phyloP scores from a whole-genome alignment of 352 stramenopile species.

The Phytophthora pseudosyringae region DNA sequence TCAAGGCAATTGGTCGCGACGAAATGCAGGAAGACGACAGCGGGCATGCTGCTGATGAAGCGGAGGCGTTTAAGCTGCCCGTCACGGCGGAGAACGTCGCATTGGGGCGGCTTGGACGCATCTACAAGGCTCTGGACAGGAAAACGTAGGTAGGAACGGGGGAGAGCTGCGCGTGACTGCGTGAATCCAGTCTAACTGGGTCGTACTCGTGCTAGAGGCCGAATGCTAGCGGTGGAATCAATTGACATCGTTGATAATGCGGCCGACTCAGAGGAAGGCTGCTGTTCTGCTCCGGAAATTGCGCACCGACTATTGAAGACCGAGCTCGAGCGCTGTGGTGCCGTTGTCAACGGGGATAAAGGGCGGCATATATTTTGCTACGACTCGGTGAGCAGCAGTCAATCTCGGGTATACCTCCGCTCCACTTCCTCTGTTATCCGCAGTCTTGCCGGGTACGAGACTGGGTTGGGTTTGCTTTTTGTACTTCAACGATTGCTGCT shows the following conservation, averaged over 20 bases:
- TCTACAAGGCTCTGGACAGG: constrained; percentile 46
- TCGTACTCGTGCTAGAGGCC: constrained; percentile 23
- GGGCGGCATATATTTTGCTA: constrained; percentile 34
- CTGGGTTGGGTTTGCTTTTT: neutral
- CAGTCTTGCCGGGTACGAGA: constrained; percentile 27
- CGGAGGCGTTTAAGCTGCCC: constrained; percentile 24
- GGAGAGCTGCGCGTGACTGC: neutral
- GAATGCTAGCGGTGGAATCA: constrained; percentile 36
- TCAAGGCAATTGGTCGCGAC: constrained; percentile 10
- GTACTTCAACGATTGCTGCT: neutral
- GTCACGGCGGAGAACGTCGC: constrained; percentile 33
- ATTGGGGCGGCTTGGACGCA: constrained; percentile 39
- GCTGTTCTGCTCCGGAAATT: neutral
- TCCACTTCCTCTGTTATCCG: constrained; percentile 24
- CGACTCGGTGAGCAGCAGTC: constrained; percentile 23
- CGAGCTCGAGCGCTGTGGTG: constrained; percentile 20
- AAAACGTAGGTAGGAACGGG: constrained; percentile 29
- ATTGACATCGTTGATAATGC: constrained; percentile 22
- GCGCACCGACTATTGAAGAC: constrained; percentile 14
- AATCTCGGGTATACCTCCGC: constrained; percentile 25
- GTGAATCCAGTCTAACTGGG: neutral
- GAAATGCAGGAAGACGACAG: constrained; percentile 20
- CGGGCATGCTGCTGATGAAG: neutral
- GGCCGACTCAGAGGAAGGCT: neutral
- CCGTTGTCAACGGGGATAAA: neutral